phyloP scores from a whole-genome alignment of 2,329 filamentous ascomycete species.

The Emergomyces orientalis region DNA sequence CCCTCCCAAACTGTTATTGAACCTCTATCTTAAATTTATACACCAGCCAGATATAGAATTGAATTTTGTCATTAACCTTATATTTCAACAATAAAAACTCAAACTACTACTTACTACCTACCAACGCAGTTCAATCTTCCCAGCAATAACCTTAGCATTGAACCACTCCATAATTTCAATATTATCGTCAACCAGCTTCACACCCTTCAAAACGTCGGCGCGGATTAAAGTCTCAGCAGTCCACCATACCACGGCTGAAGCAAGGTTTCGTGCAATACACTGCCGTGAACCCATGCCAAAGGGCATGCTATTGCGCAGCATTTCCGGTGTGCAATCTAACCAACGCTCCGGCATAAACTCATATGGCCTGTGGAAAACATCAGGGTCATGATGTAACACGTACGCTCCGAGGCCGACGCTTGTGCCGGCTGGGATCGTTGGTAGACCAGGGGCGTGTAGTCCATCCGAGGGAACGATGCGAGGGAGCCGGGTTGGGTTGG shows the following conservation, averaged over 20 bases:
- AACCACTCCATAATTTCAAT: conserved; percentile 50
- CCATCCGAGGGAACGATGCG: conserved; percentile 38
- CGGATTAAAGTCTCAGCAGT: conserved; percentile 37
- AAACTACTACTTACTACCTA: no score
- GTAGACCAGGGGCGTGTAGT: conserved; percentile 27
- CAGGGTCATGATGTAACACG: conserved; percentile 40
- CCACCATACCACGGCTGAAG: conserved; percentile 36
- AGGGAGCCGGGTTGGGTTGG: conserved; percentile 44
- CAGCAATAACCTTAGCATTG: conserved; percentile 38
- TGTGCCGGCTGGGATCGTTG: conserved; percentile 36
- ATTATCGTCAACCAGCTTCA: conserved; percentile 31
- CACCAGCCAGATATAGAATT: no score
- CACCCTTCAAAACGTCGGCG: conserved; percentile 38
- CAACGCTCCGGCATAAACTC: conserved; percentile 43
- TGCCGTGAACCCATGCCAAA: conserved; percentile 42
- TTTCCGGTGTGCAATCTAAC: conserved; percentile 25
- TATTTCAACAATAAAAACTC: no score
- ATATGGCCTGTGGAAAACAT: conserved; percentile 36
- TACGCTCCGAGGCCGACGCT: conserved; percentile 40
- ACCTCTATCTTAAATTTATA: no score
- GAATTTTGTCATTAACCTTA: no score
- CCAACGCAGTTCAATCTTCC: background rate
- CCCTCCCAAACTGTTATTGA: no score
- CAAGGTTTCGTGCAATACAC: conserved; percentile 45
- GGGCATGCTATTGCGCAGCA: conserved; percentile 39